These are phyloP conservation scores for Flaveria linearis DNA, from an alignment of 129 eudicot genomes.

Conservation along the genomic window DNA sequence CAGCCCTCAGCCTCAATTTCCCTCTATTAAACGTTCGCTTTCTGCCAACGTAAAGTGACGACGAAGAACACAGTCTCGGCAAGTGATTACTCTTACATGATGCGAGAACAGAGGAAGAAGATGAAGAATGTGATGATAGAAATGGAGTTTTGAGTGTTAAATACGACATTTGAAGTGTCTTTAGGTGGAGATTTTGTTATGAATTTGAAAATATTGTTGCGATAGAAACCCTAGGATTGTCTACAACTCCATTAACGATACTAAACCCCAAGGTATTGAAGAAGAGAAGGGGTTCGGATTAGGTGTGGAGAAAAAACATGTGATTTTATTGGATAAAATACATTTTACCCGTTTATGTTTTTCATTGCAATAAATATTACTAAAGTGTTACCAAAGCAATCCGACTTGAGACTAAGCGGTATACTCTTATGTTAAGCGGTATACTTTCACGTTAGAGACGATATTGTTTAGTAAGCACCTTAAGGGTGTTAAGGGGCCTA, in stretches of 20 bases:
- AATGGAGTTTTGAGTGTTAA: conserved; percentile 43
- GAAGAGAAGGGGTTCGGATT: conserved; percentile 30
- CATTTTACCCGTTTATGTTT: too few species aligned
- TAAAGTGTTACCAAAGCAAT: too few species aligned
- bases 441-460: too few species aligned
- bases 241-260: conserved; percentile 35
- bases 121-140: conserved; percentile 35
- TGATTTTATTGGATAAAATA: conserved; percentile 24
- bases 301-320: conserved; percentile 29
- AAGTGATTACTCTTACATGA: conserved; percentile 36
- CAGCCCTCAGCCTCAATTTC: conserved; percentile 52
- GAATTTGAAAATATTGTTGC: conserved; percentile 4
- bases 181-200: neutral
- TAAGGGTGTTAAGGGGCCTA: too few species aligned
- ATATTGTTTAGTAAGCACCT: too few species aligned
- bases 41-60: conserved; percentile 40
- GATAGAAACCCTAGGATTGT: conserved; percentile 46
- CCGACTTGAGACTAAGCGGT: too few species aligned
- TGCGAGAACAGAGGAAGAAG: conserved; percentile 37
- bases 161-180: conserved; percentile 51
- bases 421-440: too few species aligned
- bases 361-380: too few species aligned
- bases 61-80: conserved; percentile 32
- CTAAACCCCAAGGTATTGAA: conserved; percentile 29
- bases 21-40: conserved; percentile 35